Base-by-base conservation (phyloP, 2,329 filamentous ascomycete species). In the Xylariaceae sp. region DNA sequence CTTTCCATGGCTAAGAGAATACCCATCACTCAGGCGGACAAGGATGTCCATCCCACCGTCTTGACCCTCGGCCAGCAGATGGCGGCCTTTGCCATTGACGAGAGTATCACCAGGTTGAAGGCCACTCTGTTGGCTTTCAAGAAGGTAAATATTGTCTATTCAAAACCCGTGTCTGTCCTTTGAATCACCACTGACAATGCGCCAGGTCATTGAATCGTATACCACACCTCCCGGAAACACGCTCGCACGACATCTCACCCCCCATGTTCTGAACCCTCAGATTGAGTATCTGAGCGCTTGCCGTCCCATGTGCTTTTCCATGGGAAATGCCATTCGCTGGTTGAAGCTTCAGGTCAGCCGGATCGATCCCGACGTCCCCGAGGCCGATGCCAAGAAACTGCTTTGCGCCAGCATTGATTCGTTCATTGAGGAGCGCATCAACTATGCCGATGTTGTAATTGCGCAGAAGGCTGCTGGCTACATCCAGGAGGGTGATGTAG, bases 251-350 rank as follows among this genome's bases (percentile, higher is more conserved):
- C 92, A 99, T 77, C 87, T 99, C 68, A 94, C 91, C 37, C 89
- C 90, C 9, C 91, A 97, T 74, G 87, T 91, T 64, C 85, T 99
- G 61, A 94, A 92, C 70, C 90, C 92, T 44, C 94, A 99, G 75
- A 97, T 99, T 70, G 92, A 95, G 65, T 97, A 95, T 71, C 83
- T 99, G 62, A 90, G 90, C 61, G 91, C 91, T 66, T 97, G 92
- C 71, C 87, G 94, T n/a, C 92, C 94, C 39, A 89, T 99, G 76
- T 95, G 90, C 66, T 94, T 96, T 75, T 91, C 90, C 63, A 96
- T 97, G 87, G 94, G 94, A 62, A 99, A 97, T 73, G 92, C 92
- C 42, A 96, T 99, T 71, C 86, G 94, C 57, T 93, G 92, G 81
- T 82, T 99, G 53, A 99, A 99, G 78, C 85, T 96, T 52, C 86